These are phyloP conservation scores for Rubroboletus pulcherrimus DNA, from an alignment of 768 basidiomycete species.

Conservation along the genomic window DNA sequence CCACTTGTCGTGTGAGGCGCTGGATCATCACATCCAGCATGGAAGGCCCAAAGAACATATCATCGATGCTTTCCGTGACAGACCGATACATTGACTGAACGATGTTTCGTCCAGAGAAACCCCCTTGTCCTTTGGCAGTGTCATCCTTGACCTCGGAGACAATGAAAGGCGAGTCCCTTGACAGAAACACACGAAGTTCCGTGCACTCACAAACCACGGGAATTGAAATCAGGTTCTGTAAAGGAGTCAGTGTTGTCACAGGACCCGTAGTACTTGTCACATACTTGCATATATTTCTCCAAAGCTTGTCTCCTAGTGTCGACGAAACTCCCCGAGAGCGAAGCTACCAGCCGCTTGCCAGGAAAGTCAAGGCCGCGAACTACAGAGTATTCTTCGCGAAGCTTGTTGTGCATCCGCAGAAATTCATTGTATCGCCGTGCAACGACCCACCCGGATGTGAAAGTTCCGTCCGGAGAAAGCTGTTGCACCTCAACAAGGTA, in stretches of 20 bases:
- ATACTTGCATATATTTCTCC: constrained; percentile 89
- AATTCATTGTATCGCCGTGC: constrained; percentile 96
- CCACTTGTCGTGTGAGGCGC: constrained; percentile 83
- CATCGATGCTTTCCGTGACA: constrained; percentile 92
- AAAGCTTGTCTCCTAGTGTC: constrained; percentile 74
- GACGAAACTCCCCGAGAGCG: constrained; percentile 84
- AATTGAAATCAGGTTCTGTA: constrained; percentile 67
- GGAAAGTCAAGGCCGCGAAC: constrained; percentile 84
- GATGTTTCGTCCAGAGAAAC: constrained; percentile 68
- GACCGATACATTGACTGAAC: constrained; percentile 88
- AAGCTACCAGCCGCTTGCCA: constrained; percentile 85
- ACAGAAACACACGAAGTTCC: constrained; percentile 81
- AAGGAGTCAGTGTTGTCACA: background rate
- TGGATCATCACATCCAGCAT: constrained; percentile 96
- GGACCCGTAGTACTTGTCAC: background rate
- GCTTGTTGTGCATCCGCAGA: constrained; percentile 78
- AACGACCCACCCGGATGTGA: constrained; percentile 88
- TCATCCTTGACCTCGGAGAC: constrained; percentile 46
- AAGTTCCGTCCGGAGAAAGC: constrained; percentile 70
- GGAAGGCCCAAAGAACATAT: constrained; percentile 94
- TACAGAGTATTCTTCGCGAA: constrained; percentile 69
- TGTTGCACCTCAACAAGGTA: constrained; percentile 94
- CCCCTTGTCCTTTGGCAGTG: constrained; percentile 38
- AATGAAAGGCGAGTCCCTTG: constrained; percentile 80
- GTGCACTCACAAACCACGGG: constrained; percentile 77